phyloP scores from a whole-genome alignment of 2,329 filamentous ascomycete species.

The Penicillium sp. region DNA sequence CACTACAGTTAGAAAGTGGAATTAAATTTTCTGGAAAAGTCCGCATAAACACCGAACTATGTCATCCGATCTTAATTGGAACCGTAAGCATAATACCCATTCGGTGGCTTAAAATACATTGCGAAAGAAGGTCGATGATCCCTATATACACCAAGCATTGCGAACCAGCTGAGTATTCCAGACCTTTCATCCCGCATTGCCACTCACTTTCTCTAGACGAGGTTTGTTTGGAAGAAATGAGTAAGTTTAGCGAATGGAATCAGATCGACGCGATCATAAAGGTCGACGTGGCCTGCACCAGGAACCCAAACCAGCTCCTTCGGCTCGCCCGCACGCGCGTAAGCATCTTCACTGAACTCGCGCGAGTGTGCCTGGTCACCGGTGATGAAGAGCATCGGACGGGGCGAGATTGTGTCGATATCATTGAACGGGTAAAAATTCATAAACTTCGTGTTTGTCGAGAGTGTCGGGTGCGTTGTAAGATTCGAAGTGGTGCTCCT shows the following conservation, averaged over 20 bases:
- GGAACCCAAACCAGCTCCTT: constrained; percentile 36
- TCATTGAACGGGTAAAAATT: constrained; percentile 26
- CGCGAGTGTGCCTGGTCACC: constrained; percentile 23
- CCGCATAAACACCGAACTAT: background rate
- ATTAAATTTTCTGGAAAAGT: background rate
- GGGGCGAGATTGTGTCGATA: constrained; percentile 22
- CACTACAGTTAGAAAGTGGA: background rate
- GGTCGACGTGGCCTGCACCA: constrained; percentile 34
- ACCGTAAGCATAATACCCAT: background rate
- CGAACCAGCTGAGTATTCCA: background rate
- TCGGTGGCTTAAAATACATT: background rate
- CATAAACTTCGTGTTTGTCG: constrained; percentile 29
- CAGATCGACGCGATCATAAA: constrained; percentile 37
- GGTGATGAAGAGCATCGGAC: constrained; percentile 22
- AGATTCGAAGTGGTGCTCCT: constrained; percentile 13
- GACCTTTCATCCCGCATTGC: background rate
- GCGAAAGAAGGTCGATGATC: background rate
- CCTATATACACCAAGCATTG: background rate
- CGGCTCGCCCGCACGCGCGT: constrained; percentile 29
- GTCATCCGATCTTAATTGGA: background rate
- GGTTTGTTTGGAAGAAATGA: constrained; percentile 19
- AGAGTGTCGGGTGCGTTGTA: constrained; percentile 32
- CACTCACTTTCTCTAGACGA: background rate
- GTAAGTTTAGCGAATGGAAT: constrained; percentile 34
- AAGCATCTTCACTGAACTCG: constrained; percentile 23